Conservation (phyloP, 441 rosid species). For the Adansonia grandidieri region DNA sequence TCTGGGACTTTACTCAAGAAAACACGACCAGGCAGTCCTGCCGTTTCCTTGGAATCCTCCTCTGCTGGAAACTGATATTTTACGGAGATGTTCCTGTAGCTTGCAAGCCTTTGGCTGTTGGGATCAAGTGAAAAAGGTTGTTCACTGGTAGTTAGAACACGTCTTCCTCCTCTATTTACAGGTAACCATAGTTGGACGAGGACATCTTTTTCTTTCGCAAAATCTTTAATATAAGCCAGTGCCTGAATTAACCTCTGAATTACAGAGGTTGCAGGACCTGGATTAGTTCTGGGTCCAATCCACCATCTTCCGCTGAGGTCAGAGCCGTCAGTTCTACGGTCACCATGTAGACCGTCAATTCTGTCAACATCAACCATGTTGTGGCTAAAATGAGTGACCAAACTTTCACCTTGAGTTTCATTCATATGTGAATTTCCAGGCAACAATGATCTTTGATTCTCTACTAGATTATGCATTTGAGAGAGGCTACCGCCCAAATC, state of each 20-base stretch:
- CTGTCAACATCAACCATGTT: slow-evolving; percentile 15
- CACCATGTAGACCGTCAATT: slow-evolving; percentile 15
- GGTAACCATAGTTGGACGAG: slow-evolving; percentile 93
- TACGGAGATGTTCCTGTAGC: slow-evolving; percentile 74
- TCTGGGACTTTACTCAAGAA: slow-evolving; percentile 85
- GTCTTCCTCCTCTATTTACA: slow-evolving; percentile 65
- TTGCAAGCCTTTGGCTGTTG: slow-evolving; percentile 59
- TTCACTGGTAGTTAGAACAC: slow-evolving; percentile 63
- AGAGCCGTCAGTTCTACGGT: slow-evolving; percentile 42
- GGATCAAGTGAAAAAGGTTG: slow-evolving; percentile 74
- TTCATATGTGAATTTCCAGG: slow-evolving; percentile 27
- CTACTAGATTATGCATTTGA: slow-evolving; percentile 43
- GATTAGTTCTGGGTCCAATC: slow-evolving; percentile 64
- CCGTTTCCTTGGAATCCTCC: slow-evolving; percentile 61
- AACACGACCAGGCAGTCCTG: slow-evolving; percentile 87
- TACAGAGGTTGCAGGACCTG: slow-evolving; percentile 55
- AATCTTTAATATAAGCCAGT: slow-evolving; percentile 59
- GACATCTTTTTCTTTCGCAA: slow-evolving; percentile 62
- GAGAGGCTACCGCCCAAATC: slow-evolving; percentile 32
- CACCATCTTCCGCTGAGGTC: slow-evolving; percentile 65
- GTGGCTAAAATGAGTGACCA: slow-evolving; percentile 29
- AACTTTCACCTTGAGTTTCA: slow-evolving; percentile 32
- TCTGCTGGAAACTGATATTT: slow-evolving; percentile 77
- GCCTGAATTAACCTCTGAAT: slow-evolving; percentile 71
- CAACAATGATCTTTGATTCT: slow-evolving; percentile 34